phyloP scores from a whole-genome alignment of 2,329 filamentous ascomycete genomes.

The Didymellaceae sp. region DNA sequence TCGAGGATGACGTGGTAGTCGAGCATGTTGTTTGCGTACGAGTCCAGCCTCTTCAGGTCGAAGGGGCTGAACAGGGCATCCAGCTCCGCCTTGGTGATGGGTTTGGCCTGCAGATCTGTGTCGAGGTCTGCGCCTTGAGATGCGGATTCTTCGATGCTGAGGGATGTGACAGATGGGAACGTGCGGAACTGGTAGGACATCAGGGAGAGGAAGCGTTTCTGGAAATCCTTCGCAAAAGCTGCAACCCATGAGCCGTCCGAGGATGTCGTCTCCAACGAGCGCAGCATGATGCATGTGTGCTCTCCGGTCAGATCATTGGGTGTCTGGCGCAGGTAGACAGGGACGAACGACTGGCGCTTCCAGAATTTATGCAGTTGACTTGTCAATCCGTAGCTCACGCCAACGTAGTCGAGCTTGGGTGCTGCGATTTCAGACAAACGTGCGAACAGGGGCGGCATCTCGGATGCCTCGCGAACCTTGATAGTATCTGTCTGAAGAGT shows the following conservation, averaged over 20 bases:
- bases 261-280: conserved; percentile 67
- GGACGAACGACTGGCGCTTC: conserved; percentile 85
- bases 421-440: conserved; percentile 84
- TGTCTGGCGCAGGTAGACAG: conserved; percentile 93
- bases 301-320: conserved; percentile 96
- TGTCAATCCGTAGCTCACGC: conserved; percentile 94
- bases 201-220: conserved; percentile 87
- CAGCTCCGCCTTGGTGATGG: conserved; percentile 76
- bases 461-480: conserved; percentile 84
- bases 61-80: conserved; percentile 84
- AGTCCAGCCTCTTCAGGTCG: conserved; percentile 92
- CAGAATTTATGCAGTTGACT: conserved; percentile 91
- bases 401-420: conserved; percentile 84
- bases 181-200: conserved; percentile 90
- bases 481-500: conserved; percentile 86
- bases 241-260: conserved; percentile 82
- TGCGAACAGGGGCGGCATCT: conserved; percentile 92
- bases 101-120: conserved; percentile 54
- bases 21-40: conserved; percentile 94
- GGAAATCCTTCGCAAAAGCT: conserved; percentile 91
- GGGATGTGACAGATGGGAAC: conserved; percentile 78
- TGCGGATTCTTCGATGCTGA: conserved; percentile 88
- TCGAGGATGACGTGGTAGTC: conserved; percentile 98
- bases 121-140: conserved; percentile 74
- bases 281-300: conserved; percentile 97